Evolutionary conservation across 148 eudicot genomes (phyloP), one percentile per base, ranked within the genome.

Genomic region (Arctostaphylos glauca): DNA sequence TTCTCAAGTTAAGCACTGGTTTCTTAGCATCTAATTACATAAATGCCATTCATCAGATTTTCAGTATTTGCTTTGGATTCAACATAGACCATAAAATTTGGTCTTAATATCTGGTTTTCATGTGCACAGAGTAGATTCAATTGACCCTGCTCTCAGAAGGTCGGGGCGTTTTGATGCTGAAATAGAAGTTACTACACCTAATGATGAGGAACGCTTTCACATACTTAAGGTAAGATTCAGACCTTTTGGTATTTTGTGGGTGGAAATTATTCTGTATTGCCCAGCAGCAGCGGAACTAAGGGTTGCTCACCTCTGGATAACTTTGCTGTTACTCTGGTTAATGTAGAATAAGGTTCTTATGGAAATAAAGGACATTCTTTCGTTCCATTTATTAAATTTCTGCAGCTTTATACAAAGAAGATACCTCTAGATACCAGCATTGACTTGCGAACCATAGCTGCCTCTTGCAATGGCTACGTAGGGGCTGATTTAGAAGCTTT

Each of bases 401-500:
- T 78, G 83, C 93, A 96, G 99, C 89, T 96, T 68, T 94, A 96
- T 82, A 84, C 95, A 79, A 89, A 83, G 85, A 93, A 89, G 77
- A 90, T 96, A 86, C 89, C 83, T 53, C 83, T 93, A 81, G 97
- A 93, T 80, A 81, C 90, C 23, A 82, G 74, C 86, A 89, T 92
- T 79, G 90, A 94, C 85, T 85, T 96, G 84, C 86, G 75, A 85
- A 83, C 86, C 75, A 78, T 96, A 85, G 99, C 98, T 89, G 85
- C 92, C 84, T 90, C 94, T 85, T 96, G 99, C 87, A 94, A 96
- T 87, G 99, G 99, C 80, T 96, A 92, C 53, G 98, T 94, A 23
- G 98, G 99, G 78, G 99, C 99, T 87, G 98, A 96, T 91, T 87
- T 96, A 87, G 97, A 94, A 90, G 98, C 95, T 84, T 87, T 96